phyloP scores from a whole-genome alignment of 2,329 filamentous ascomycete species.

The Fusarium poae region DNA sequence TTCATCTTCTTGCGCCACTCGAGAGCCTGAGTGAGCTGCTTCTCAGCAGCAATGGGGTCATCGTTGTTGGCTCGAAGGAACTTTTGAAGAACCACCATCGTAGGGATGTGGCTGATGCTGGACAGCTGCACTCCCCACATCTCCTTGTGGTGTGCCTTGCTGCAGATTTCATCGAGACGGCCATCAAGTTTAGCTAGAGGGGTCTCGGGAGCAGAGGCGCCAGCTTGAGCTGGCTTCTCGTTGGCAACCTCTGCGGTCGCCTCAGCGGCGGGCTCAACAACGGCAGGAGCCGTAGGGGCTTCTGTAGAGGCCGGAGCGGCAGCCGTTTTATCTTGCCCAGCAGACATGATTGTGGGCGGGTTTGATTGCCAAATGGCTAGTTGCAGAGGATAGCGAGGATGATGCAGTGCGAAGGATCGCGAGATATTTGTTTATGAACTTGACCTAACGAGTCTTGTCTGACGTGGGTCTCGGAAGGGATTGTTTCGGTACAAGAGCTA shows the following conservation, averaged over 20 bases:
- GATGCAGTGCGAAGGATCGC: background rate
- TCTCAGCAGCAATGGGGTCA: conserved; percentile 78
- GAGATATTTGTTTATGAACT: conserved; percentile 17
- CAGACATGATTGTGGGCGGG: conserved; percentile 46
- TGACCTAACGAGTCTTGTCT: conserved; percentile 28
- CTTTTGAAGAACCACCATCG: conserved; percentile 89
- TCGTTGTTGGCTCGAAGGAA: conserved; percentile 91
- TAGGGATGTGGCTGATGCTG: conserved; percentile 73
- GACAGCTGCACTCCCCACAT: conserved; percentile 87
- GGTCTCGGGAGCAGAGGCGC: conserved; percentile 45
- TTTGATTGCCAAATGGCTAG: background rate
- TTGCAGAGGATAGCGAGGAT: background rate
- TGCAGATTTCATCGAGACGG: conserved; percentile 69
- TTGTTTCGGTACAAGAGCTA: conserved; percentile 19
- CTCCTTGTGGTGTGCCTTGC: conserved; percentile 73
- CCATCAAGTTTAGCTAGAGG: conserved; percentile 69
- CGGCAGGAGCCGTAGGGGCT: conserved; percentile 15
- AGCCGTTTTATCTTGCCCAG: conserved; percentile 48
- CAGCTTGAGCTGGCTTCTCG: conserved; percentile 18
- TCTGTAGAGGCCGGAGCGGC: conserved; percentile 29
- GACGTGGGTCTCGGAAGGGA: conserved; percentile 20
- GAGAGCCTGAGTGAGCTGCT: conserved; percentile 83
- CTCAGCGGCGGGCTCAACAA: conserved; percentile 2
- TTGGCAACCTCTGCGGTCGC: conserved; percentile 18
- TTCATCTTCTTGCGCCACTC: conserved; percentile 85